Conservation (phyloP, 805 yeast species). For the Isabelozyma gotoi region DNA sequence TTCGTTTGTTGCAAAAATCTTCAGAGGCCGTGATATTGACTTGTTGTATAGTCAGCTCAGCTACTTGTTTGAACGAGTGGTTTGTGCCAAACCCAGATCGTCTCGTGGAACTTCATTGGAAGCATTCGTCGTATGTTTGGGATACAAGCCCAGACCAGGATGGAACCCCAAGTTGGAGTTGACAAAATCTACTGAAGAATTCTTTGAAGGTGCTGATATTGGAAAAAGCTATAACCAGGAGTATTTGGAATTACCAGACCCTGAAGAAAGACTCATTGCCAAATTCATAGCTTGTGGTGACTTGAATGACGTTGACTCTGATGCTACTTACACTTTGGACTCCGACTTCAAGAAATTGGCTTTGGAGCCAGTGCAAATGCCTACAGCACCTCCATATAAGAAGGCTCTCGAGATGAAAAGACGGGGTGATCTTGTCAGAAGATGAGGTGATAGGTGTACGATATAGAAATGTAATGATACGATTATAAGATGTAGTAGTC, state of each 20-base stretch:
- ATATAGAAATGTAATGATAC: neutral
- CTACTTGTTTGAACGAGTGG: slow-evolving; percentile 76
- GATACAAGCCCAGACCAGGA: slow-evolving; percentile 77
- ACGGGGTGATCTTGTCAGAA: slow-evolving; percentile 47
- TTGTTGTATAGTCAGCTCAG: slow-evolving; percentile 91
- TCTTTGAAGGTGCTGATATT: slow-evolving; percentile 62
- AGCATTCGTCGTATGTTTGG: slow-evolving; percentile 89
- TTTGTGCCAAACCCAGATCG: slow-evolving; percentile 95
- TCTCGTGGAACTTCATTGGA: slow-evolving; percentile 94
- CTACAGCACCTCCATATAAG: slow-evolving; percentile 97
- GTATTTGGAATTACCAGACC: slow-evolving; percentile 46
- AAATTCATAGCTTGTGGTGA: slow-evolving; percentile 97
- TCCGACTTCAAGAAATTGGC: slow-evolving; percentile 39
- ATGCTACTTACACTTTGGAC: slow-evolving; percentile 81
- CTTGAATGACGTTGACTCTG: slow-evolving; percentile 83
- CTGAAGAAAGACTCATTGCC: slow-evolving; percentile 74
- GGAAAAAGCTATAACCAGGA: slow-evolving; percentile 52
- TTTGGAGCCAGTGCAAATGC: slow-evolving; percentile 90
- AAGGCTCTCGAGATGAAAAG: slow-evolving; percentile 85
- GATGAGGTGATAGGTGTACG: slow-evolving; percentile 3
- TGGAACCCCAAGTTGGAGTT: slow-evolving; percentile 73
- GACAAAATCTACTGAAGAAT: slow-evolving; percentile 72
- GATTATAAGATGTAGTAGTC: neutral
- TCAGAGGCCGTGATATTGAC: slow-evolving; percentile 95
- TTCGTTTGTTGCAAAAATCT: slow-evolving; percentile 91